Base-by-base conservation (phyloP, 2,329 filamentous ascomycete species). In the Penicillium sp. region DNA sequence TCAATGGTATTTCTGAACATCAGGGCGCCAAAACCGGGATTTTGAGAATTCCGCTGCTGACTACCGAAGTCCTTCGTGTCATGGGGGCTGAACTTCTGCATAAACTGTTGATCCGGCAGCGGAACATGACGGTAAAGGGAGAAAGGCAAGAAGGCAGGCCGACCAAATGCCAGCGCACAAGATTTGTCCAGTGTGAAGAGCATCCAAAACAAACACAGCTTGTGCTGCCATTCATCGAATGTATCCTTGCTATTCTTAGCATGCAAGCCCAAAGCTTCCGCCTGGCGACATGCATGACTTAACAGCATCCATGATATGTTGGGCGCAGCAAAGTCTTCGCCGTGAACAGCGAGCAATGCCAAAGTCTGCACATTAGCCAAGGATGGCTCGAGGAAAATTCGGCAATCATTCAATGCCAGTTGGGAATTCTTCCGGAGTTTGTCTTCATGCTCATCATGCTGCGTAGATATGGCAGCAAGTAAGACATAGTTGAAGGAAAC, bases 301-400 rank as follows among this genome's bases (percentile, higher is more conserved):
- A 62, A 31, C 19, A 62, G 19, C 53, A 62, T 58, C 60, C 55
- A 62, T 16, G 60, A 62, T 5, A 54, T 35, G 24, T 60, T 62
- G 10, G 60, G 60, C 3, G 60, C 39, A 26, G 60, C 58, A 39
- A 54, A 62, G 22, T 62, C 58, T 33, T 62, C 60, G 10, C 60
- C 58, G 42, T 62, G 60, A n/a, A 53, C 37, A 22, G 60, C 50
- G 22, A 62, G 44, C 11, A 61, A 22, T 2, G 31, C 31, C 19
- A 62, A 31, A 21, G 54, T 43, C 43, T 60, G 55, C 6, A 62
- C 33, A 21, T 60, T 62, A 13, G 37, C 50, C 14, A 55, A 46
- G 27, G 49, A 39, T 13, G 60, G 60, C 11, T 60, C 58, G n/a
- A 62, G 53, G 14, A 62, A 62, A 6, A 62, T 57, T 2, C 47